Base-by-base conservation (phyloP, 768 basidiomycete genomes). In the Calocera cornea region DNA sequence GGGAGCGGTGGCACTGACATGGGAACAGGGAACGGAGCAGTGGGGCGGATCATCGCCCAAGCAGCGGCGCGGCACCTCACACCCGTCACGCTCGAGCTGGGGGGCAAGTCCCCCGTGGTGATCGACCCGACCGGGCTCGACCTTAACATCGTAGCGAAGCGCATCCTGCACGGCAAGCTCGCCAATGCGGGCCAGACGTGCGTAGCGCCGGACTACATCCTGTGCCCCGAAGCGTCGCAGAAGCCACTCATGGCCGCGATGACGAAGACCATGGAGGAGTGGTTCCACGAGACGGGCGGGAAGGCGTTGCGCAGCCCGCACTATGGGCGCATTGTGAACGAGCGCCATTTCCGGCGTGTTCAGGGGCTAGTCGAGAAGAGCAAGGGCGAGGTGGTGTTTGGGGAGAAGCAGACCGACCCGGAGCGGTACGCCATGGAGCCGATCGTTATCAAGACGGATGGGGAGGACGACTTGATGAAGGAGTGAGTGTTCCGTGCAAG, bases 401-500 rank as follows among this genome's bases (percentile, higher is more conserved):
- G 87, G 1, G 83, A 83, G 14, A 68, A 78, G 69, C 70, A 73
- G 22, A 76, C 82, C 31, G 77, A 77, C 2, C 69, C 66, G 5
- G 80, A 76, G 44, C 75, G 76, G 36, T 82, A 79, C 24, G 79
- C 91, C 8, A 84, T 84, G 66, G 83, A 86, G 0, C 88, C 85
- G 0, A 73, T 90, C 16, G 78, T 91, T 0, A 80, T 77, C 64
- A 79, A 84, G 67, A 84, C 88, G 11, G 70, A 75, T 34, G 76
- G 70, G 0, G 81, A 77, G 2, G 90, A 92, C 76, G 74, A 82
- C 0, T 73, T 90, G 34, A 77, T 91, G 74, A 36, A 72, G 36
- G 76, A 76, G 75, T 74, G 64, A 10, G 72, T 70, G 2, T 22
- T 34, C 34, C 65, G 8, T 24, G 16, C 31, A 22, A 47, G 41